These are phyloP conservation scores for Podospora didyma DNA, from an alignment of 495 filamentous ascomycete species.

Conservation along the genomic window DNA sequence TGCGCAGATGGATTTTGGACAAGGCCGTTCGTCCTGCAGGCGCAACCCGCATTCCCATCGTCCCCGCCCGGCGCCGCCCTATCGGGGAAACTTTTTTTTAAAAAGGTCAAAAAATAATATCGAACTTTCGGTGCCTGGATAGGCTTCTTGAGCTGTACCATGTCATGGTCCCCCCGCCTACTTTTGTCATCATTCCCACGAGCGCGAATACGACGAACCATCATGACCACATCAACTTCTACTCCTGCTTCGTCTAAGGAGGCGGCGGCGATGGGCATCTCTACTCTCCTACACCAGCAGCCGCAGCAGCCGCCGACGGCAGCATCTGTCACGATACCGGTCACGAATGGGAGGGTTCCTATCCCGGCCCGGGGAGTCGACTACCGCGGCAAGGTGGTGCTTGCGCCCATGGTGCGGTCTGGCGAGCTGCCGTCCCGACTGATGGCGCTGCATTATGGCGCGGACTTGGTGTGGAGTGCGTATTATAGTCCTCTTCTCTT, in stretches of 20 bases:
- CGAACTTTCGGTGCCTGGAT: too few relatives aligned
- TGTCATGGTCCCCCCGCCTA: neutral
- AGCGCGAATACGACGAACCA: neutral
- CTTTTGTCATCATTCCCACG: neutral
- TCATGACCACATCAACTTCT: neutral
- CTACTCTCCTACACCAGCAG: too few relatives aligned
- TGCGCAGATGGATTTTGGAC: too few relatives aligned
- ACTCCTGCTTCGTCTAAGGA: neutral
- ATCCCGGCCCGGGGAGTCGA: conserved; percentile 88
- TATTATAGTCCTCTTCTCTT: conserved; percentile 11
- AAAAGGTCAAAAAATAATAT: too few relatives aligned
- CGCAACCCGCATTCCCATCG: too few relatives aligned
- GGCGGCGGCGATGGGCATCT: too few relatives aligned
- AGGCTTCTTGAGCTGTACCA: too few relatives aligned
- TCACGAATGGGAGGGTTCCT: conserved; percentile 53
- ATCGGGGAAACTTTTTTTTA: too few relatives aligned
- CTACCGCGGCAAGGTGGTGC: conserved; percentile 86
- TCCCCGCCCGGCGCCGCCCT: too few relatives aligned
- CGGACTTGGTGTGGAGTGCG: conserved; percentile 90
- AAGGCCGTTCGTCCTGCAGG: too few relatives aligned
- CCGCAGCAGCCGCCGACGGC: too few relatives aligned
- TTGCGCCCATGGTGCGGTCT: conserved; percentile 95
- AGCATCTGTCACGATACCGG: too few relatives aligned
- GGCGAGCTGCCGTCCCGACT: conserved; percentile 90
- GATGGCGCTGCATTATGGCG: conserved; percentile 85